These are phyloP conservation scores for Prunus kanzakura DNA, from an alignment of 306 rosid genomes.

Conservation along the genomic window DNA sequence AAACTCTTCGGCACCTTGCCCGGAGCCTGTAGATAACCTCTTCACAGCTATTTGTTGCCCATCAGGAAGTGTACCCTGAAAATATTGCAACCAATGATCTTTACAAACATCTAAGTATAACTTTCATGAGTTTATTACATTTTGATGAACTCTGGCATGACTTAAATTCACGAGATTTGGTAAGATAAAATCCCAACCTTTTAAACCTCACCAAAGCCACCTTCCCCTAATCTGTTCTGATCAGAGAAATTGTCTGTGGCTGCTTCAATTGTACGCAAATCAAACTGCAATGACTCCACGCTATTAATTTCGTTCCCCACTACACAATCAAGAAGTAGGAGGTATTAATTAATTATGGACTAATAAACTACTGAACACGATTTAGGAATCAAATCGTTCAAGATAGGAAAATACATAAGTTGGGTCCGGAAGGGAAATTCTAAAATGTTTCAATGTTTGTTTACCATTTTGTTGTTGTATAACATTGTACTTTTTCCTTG, in stretches of 20 bases:
- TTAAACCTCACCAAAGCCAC: constrained; percentile 32
- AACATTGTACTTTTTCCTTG: constrained; percentile 3
- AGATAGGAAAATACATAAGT: neutral
- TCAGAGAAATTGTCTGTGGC: constrained; percentile 26
- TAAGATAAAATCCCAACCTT: constrained; percentile 2
- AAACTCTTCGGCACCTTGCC: constrained; percentile 53
- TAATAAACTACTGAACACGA: neutral
- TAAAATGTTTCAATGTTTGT: neutral
- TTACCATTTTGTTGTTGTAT: constrained; percentile 2
- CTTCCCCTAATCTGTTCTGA: constrained; percentile 25
- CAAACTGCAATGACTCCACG: constrained; percentile 19
- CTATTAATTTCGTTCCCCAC: neutral
- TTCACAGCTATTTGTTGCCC: constrained; percentile 64
- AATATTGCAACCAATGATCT: neutral
- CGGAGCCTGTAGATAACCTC: constrained; percentile 44
- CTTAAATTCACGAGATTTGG: neutral
- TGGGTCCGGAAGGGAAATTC: neutral
- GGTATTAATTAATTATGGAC: neutral
- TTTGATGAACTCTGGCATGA: neutral
- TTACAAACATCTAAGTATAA: neutral
- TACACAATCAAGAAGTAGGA: neutral
- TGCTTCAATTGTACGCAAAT: constrained; percentile 14
- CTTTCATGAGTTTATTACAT: neutral
- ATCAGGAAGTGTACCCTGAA: constrained; percentile 44
- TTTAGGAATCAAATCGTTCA: neutral